phyloP scores from a whole-genome alignment of 2,329 filamentous ascomycete species.

The Fusarium newnesense region DNA sequence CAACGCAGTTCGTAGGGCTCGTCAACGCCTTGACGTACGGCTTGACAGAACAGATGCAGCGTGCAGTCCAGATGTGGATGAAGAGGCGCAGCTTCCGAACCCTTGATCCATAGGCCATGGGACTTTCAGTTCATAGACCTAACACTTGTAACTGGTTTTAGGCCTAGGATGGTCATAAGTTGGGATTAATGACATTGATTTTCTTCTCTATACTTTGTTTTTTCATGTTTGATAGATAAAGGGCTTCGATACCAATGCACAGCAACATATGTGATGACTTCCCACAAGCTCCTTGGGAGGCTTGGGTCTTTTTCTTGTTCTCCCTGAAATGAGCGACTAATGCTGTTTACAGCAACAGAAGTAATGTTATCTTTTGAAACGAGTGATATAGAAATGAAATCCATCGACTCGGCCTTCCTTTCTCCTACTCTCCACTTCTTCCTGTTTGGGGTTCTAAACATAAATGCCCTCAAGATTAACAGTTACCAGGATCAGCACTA shows the following conservation, averaged over 20 bases:
- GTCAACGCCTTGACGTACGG: background rate
- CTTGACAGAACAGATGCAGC: slow-evolving; percentile 2
- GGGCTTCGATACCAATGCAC: background rate
- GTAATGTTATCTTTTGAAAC: background rate
- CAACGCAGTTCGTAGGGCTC: background rate
- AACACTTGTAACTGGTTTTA: background rate
- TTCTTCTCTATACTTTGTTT: rapidly evolving
- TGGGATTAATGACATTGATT: background rate
- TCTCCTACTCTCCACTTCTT: background rate
- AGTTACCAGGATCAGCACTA: background rate
- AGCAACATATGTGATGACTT: rapidly evolving
- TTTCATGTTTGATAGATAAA: background rate
- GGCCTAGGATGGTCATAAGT: no score
- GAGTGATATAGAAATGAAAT: background rate
- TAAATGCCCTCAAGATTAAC: background rate
- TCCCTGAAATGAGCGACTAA: background rate
- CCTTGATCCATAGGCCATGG: background rate
- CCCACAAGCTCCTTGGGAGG: rapidly evolving
- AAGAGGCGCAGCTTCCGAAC: background rate
- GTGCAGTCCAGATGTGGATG: background rate
- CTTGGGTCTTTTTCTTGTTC: rapidly evolving
- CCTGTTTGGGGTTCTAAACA: background rate
- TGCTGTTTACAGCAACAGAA: rapidly evolving
- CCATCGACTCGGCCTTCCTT: rapidly evolving
- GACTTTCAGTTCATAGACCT: background rate